phyloP scores from a whole-genome alignment of 2,329 filamentous ascomycete species.

The Fusarium aywerte region DNA sequence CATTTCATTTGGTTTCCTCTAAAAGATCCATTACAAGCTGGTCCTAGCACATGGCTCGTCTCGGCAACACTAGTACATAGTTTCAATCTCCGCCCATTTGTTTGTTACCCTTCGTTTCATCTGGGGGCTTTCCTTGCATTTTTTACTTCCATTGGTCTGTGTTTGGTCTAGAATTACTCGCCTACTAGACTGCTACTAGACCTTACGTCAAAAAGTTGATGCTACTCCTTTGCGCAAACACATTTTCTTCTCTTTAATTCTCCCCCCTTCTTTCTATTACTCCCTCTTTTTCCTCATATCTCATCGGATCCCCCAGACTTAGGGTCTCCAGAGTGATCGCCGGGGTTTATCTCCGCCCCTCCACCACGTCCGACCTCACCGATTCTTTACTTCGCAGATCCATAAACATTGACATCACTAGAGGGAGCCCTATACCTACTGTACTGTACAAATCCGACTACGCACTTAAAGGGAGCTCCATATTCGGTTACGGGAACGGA shows the following conservation, averaged over 20 bases:
- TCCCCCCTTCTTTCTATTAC: constrained; percentile 11
- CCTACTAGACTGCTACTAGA: constrained; percentile 10
- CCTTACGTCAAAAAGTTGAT: constrained; percentile 30
- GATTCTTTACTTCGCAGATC: constrained; percentile 36
- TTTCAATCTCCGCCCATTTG: constrained; percentile 35
- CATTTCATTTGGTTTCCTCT: not conserved
- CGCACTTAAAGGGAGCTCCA: constrained; percentile 33
- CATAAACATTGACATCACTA: constrained; percentile 39
- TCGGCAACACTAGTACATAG: constrained; percentile 42
- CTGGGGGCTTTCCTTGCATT: constrained; percentile 25
- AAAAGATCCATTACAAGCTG: constrained; percentile 15
- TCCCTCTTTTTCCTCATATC: not conserved
- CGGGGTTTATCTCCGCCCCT: constrained; percentile 30
- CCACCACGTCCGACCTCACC: constrained; percentile 32
- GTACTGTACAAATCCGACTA: constrained; percentile 6
- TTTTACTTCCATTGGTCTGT: constrained; percentile 15
- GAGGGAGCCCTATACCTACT: constrained; percentile 15
- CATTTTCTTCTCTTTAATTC: constrained; percentile 5
- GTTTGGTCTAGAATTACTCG: constrained; percentile 21
- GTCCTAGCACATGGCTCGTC: constrained; percentile 30
- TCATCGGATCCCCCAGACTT: constrained; percentile 19
- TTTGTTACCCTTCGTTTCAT: constrained; percentile 30
- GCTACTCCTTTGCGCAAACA: constrained; percentile 21
- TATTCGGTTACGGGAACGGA: constrained; percentile 19
- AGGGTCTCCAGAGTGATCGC: constrained; percentile 23